Base-by-base conservation (phyloP, 306 rosid species). In the Sophora flavescens region DNA sequence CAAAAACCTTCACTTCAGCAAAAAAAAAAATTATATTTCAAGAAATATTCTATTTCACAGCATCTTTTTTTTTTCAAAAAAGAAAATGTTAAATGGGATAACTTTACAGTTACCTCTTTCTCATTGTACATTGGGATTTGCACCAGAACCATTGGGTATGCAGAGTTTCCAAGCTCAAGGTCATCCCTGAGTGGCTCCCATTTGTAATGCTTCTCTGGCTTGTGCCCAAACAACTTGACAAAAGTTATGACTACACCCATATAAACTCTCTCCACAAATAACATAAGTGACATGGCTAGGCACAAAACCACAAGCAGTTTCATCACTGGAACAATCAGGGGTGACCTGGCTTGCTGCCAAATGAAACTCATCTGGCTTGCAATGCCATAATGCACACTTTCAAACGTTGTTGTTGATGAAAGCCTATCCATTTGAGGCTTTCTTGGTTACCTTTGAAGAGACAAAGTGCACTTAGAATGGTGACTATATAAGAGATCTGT, bases 81-180 rank as follows among this genome's bases (percentile, higher is more conserved):
- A 26, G 2, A n/a, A n/a, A n/a, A n/a, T n/a, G 8, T 51, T 74
- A 47, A 61, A 74, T 35, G 8, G 2, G 14, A 68, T 6, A 58
- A 50, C 6, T 70, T 15, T 4, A 9, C 0, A 66, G 4, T 3
- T 57, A 89, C 94, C 90, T 89, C 91, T 50, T 78, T 86, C 58
- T 89, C 94, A 65, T 89, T 87, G 80, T 80, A 87, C 94, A 89
- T 89, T 1, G 94, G 94, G 6, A 89, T 86, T 86, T 89, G 94
- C 17, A 87, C 87, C 6, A 89, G 77, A 65, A 89, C 90, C 94
- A 84, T 87, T 0, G 94, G 91, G 56, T 82, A 86, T 16, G 82
- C 81, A n/a, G 84, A 82, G 63, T 78, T 87, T 11, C 88, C 89
- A 69, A 87, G 89, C 89, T 94, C 98, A 79, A 91, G 69, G 56